Conservation (phyloP, 2,329 filamentous ascomycete species). For the Paecilomyces niveus region DNA sequence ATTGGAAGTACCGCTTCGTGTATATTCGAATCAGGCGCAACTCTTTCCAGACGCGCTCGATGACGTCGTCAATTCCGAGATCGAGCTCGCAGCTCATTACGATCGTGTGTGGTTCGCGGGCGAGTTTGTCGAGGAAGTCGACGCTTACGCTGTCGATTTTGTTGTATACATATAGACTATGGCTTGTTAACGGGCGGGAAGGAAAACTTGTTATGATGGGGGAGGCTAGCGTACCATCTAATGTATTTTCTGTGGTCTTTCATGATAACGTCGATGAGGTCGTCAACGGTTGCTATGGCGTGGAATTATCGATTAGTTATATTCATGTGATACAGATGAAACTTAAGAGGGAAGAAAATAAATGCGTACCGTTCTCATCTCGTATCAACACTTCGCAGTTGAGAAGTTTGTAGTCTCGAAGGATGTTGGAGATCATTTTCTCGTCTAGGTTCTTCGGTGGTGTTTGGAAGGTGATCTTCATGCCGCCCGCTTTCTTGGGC, state of each 20-base stretch:
- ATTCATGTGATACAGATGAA: conserved; percentile 3
- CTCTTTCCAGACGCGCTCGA: conserved; percentile 93
- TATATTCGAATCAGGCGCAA: conserved; percentile 84
- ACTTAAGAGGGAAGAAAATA: neutral
- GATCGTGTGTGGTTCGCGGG: conserved; percentile 84
- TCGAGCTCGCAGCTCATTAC: conserved; percentile 98
- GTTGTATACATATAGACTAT: conserved; percentile 93
- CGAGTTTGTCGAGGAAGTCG: conserved; percentile 86
- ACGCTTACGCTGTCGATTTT: conserved; percentile 95
- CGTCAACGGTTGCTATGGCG: conserved; percentile 73
- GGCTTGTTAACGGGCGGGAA: neutral
- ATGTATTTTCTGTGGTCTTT: conserved; percentile 98
- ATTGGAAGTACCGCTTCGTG: conserved; percentile 60
- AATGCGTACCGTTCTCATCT: conserved; percentile 67
- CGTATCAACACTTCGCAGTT: conserved; percentile 95
- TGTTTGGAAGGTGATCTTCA: conserved; percentile 94
- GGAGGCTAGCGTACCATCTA: conserved; percentile 49
- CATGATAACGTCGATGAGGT: conserved; percentile 99
- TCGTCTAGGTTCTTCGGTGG: conserved; percentile 90
- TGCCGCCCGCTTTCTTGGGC: conserved; percentile 87
- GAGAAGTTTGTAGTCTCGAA: conserved; percentile 96
- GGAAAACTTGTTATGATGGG: no score
- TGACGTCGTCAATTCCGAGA: conserved; percentile 84
- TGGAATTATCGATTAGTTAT: conserved; percentile 2
- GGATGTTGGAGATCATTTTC: conserved; percentile 96